Conservation (phyloP, 345 rosid genomes). For the Melaleuca alternifolia region DNA sequence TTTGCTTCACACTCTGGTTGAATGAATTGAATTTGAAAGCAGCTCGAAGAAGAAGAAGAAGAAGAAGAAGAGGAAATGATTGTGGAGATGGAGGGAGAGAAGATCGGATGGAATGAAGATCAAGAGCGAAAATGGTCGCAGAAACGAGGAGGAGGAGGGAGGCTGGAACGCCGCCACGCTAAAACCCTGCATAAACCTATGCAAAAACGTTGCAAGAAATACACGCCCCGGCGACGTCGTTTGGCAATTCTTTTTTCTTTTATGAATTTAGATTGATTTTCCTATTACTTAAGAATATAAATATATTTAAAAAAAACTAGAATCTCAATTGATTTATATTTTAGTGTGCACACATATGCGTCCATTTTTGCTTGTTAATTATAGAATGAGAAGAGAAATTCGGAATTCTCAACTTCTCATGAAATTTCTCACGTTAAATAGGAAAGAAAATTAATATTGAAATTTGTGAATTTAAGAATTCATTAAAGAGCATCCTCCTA, state of each 20-base stretch:
- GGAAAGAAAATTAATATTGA: not conserved
- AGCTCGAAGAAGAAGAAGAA: not conserved
- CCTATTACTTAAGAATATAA: not conserved
- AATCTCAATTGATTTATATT: not conserved
- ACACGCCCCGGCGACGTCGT: not conserved
- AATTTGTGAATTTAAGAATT: not conserved
- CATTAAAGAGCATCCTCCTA: not conserved
- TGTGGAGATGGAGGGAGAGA: not conserved
- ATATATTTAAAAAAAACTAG: not conserved
- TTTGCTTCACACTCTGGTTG: not conserved
- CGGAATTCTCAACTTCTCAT: not conserved
- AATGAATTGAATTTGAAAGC: not conserved
- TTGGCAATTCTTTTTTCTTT: not conserved
- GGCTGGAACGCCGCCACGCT: not conserved
- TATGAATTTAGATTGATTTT: not conserved
- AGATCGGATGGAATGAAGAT: not conserved
- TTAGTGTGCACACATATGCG: not conserved
- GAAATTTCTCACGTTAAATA: not conserved
- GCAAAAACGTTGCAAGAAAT: not conserved
- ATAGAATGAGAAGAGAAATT: not conserved
- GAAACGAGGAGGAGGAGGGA: not conserved
- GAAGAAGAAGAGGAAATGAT: not conserved
- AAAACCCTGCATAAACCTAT: constrained; percentile 12
- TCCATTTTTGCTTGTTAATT: not conserved
- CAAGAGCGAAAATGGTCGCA: not conserved